These are phyloP conservation scores for Nemania bipapillata DNA, from an alignment of 2,329 filamentous ascomycete genomes.

Conservation along the genomic window DNA sequence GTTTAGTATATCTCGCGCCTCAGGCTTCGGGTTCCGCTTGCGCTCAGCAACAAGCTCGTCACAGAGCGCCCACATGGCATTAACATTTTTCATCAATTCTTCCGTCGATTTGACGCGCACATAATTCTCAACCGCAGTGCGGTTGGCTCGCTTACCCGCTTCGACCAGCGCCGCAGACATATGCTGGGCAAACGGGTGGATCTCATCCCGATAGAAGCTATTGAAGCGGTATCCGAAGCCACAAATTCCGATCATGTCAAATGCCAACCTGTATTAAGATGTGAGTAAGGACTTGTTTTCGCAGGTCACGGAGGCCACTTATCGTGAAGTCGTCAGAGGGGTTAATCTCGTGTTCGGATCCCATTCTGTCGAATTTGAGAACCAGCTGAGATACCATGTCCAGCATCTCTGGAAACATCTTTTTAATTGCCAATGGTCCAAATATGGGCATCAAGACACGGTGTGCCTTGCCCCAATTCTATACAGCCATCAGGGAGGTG, in stretches of 20 bases:
- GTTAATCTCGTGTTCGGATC: conserved; percentile 29
- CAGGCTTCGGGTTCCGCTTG: conserved; percentile 31
- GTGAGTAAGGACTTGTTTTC: conserved; percentile 1
- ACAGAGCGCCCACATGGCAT: conserved; percentile 32
- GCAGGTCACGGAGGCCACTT: conserved; percentile 1
- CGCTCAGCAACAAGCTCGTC: conserved; percentile 35
- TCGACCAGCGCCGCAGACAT: conserved; percentile 27
- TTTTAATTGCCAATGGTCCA: conserved; percentile 28
- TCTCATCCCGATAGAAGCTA: conserved; percentile 34
- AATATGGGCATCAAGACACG: conserved; percentile 34
- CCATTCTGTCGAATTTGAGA: conserved; percentile 31
- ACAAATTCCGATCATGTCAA: conserved; percentile 33
- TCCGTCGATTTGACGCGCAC: conserved; percentile 23
- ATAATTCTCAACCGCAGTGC: conserved; percentile 23
- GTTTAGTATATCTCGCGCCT: conserved; percentile 28
- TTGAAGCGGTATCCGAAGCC: conserved; percentile 36
- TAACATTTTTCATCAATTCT: conserved; percentile 25
- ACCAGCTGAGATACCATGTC: conserved; percentile 34
- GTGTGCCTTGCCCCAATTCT: conserved; percentile 37
- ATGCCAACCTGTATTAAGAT: conserved; percentile 28
- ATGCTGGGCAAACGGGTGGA: conserved; percentile 32
- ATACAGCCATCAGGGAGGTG: not conserved
- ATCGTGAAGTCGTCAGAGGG: conserved; percentile 35
- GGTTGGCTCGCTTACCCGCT: conserved; percentile 31
- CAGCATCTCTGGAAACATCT: conserved; percentile 37